A percentile compares a stretch with the other conserved stretches of the same genome.
Evolutionary conservation across 2,329 filamentous ascomycete genomes (phyloP).

Genomic region (Aspergillus ochraceus): DNA sequence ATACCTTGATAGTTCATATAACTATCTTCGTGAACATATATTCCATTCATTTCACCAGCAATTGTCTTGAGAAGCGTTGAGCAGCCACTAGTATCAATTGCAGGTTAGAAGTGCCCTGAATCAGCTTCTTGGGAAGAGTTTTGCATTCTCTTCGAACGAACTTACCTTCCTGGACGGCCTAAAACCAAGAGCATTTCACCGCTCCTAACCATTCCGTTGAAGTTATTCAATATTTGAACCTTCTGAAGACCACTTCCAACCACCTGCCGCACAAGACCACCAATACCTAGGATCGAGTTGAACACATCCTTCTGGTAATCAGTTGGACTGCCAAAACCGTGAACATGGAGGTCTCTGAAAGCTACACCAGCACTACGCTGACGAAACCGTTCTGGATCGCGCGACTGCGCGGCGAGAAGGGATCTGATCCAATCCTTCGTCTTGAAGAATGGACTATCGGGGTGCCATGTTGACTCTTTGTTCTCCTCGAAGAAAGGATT

Average conservation of each 20-base stretch:
- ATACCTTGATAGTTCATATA: background rate
- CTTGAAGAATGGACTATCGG: constrained; percentile 22
- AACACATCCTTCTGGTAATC: constrained; percentile 67
- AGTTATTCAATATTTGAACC: constrained; percentile 50
- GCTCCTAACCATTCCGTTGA: constrained; percentile 51
- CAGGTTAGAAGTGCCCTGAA: background rate
- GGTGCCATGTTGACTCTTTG: constrained; percentile 21
- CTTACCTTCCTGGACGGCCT: constrained; percentile 34
- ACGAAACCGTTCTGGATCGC: constrained; percentile 16
- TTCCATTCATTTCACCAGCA: background rate
- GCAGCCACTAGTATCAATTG: constrained; percentile 47
- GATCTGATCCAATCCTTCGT: constrained; percentile 23
- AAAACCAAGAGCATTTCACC: constrained; percentile 46
- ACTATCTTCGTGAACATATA: constrained; percentile 64
- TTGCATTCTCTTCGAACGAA: background rate
- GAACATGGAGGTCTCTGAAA: constrained; percentile 61
- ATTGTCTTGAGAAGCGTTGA: constrained; percentile 77
- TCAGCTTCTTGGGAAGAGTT: background rate
- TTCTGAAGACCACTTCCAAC: background rate
- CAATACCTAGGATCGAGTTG: constrained; percentile 54
- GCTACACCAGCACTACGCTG: constrained; percentile 5
- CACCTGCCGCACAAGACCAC: constrained; percentile 27
- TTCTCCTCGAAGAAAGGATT: constrained; percentile 20
- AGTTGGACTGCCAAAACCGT: constrained; percentile 63
- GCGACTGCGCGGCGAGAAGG: constrained; percentile 20